Evolutionary conservation across 768 basidiomycete genomes (phyloP).

Genomic region (Artomyces pyxidatus): DNA sequence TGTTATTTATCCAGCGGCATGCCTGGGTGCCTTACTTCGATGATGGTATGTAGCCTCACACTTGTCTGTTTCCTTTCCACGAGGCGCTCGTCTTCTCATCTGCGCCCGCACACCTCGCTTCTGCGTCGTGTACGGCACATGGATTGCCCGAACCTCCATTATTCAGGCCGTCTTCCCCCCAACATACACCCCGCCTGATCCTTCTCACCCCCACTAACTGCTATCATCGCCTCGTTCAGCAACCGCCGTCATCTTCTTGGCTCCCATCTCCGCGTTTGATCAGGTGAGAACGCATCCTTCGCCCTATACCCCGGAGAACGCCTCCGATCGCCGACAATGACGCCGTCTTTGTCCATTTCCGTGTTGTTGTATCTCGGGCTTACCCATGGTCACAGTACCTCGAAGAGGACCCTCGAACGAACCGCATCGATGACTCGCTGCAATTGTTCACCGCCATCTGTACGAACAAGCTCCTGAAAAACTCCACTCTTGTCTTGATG

Average conservation of each 20-base stretch:
- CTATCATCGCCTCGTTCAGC: conserved; percentile 32
- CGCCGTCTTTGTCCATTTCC: too few species aligned
- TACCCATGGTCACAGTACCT: conserved; percentile 48
- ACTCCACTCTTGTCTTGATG: conserved; percentile 37
- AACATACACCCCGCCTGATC: neutral
- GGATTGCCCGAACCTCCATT: too few species aligned
- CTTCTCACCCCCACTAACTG: conserved; percentile 3
- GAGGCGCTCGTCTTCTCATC: conserved; percentile 50
- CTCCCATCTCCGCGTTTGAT: conserved; percentile 82
- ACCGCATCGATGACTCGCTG: conserved; percentile 83
- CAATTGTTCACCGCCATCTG: conserved; percentile 84
- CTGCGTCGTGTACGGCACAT: too few species aligned
- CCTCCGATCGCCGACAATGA: conserved; percentile 34
- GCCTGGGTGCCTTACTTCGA: conserved; percentile 84
- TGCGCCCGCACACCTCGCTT: too few species aligned
- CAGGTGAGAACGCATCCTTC: conserved; percentile 39
- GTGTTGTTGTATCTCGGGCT: neutral
- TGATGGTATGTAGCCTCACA: conserved; percentile 34
- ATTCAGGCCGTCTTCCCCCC: too few species aligned
- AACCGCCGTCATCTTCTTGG: conserved; percentile 79
- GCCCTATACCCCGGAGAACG: neutral
- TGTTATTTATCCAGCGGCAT: conserved; percentile 41
- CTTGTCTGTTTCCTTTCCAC: conserved; percentile 10
- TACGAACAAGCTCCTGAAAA: conserved; percentile 71
- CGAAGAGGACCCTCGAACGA: conserved; percentile 79